These are phyloP conservation scores for Hyaloscypha bicolor DNA, from an alignment of 495 filamentous ascomycete genomes.

Conservation along the genomic window DNA sequence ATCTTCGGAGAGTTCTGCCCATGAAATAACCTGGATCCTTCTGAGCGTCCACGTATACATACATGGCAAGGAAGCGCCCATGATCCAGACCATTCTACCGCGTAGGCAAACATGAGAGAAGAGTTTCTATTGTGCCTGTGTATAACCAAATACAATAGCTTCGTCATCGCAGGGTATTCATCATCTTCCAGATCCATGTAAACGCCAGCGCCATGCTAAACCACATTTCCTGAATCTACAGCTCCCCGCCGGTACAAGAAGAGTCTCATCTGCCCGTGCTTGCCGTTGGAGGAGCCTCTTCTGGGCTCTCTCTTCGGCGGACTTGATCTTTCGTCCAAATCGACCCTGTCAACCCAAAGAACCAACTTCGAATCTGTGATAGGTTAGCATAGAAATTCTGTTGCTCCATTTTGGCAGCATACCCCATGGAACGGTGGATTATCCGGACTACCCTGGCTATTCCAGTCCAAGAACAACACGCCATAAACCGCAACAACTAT, in stretches of 20 bases:
- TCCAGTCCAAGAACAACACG: conserved; percentile 80
- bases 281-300: conserved; percentile 29
- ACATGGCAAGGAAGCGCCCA: background rate
- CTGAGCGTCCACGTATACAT: no score
- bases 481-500: conserved; percentile 71
- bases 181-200: background rate
- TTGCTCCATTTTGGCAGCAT: conserved; percentile 2
- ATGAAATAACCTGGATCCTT: no score
- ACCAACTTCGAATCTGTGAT: conserved; percentile 37
- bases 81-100: background rate
- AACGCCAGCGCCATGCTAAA: conserved; percentile 1
- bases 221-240: background rate
- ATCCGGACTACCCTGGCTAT: conserved; percentile 40
- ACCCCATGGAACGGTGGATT: conserved; percentile 65
- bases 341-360: conserved; percentile 35
- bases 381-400: background rate
- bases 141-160: background rate
- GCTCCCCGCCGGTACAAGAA: background rate
- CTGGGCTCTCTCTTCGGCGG: conserved; percentile 25
- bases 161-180: background rate
- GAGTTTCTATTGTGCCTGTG: background rate
- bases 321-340: conserved; percentile 35
- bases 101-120: background rate
- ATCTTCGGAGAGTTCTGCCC: no score
- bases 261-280: conserved; percentile 22